Percentiles rank a stretch among this genome's conserved stretches.
These are phyloP conservation scores for Lasiosphaeris hirsuta DNA, from an alignment of 495 filamentous ascomycete genomes.

Conservation along the genomic window DNA sequence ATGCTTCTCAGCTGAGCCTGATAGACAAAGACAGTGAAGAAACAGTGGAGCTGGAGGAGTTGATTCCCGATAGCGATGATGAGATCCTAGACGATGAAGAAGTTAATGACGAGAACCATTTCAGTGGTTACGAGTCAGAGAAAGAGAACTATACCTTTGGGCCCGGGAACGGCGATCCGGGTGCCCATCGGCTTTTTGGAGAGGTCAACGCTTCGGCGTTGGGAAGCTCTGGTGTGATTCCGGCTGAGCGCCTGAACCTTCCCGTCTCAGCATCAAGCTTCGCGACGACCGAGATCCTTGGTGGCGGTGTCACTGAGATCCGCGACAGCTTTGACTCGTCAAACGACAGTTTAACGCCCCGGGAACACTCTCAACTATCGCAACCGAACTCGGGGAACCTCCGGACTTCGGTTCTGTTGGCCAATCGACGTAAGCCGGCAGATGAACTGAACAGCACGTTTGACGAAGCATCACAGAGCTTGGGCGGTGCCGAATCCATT, in stretches of 20 bases:
- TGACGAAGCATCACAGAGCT: conserved; percentile 40
- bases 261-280: conserved; percentile 33
- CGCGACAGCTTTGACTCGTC: conserved; percentile 42
- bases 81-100: conserved; percentile 42
- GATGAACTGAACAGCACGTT: conserved; percentile 37
- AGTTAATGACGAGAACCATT: conserved; percentile 27
- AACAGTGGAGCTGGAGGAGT: conserved; percentile 2
- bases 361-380: conserved; percentile 24
- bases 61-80: conserved; percentile 26
- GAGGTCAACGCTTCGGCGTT: conserved; percentile 72
- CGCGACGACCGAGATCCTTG: conserved; percentile 31
- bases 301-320: conserved; percentile 31
- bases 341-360: conserved; percentile 36
- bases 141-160: conserved; percentile 44
- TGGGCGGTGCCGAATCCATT: conserved; percentile 42
- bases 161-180: conserved; percentile 15
- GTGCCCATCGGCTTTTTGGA: conserved; percentile 63
- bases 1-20: conserved; percentile 68
- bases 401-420: conserved; percentile 16
- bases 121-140: conserved; percentile 34
- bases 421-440: conserved; percentile 25
- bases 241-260: conserved; percentile 43
- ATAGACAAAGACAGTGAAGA: conserved; percentile 35
- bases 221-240: conserved; percentile 53
- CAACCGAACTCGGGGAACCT: conserved; percentile 10